phyloP scores from a whole-genome alignment of 768 basidiomycete species.

The Lactifluus echinatus region DNA sequence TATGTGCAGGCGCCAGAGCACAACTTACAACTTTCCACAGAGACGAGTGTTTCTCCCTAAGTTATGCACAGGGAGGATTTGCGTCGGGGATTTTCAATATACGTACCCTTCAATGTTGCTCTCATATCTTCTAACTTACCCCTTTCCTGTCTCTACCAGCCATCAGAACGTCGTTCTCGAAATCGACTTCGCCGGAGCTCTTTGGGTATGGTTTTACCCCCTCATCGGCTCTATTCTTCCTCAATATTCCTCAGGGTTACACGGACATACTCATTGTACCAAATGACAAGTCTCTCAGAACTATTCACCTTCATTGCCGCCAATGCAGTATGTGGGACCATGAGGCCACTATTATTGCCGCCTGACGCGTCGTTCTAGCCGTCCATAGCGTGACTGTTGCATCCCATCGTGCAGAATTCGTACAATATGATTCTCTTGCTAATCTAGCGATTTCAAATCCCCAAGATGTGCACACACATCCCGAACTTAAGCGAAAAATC shows the following conservation, averaged over 20 bases:
- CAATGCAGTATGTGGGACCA: slow-evolving; percentile 60
- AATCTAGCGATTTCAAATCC: slow-evolving; percentile 56
- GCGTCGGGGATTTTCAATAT: slow-evolving; percentile 85
- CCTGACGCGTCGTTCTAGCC: slow-evolving; percentile 35
- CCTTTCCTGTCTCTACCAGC: slow-evolving; percentile 60
- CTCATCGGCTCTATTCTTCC: slow-evolving; percentile 13
- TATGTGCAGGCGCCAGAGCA: no score
- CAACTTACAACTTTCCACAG: not conserved
- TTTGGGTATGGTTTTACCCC: slow-evolving; percentile 53
- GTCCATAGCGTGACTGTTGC: slow-evolving; percentile 68
- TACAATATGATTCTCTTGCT: slow-evolving; percentile 66
- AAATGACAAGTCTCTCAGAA: slow-evolving; percentile 65
- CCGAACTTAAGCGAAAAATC: slow-evolving; percentile 86
- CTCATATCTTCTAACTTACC: slow-evolving; percentile 31
- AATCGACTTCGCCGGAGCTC: slow-evolving; percentile 81
- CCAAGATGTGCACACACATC: slow-evolving; percentile 79
- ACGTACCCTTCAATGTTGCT: slow-evolving; percentile 41
- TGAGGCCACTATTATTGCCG: not conserved
- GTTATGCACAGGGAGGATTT: slow-evolving; percentile 67
- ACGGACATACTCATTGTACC: slow-evolving; percentile 89
- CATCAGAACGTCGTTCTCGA: slow-evolving; percentile 95
- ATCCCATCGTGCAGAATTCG: slow-evolving; percentile 66
- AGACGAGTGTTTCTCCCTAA: not conserved
- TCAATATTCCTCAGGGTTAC: slow-evolving; percentile 54
- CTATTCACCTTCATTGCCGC: slow-evolving; percentile 81